Base-by-base conservation (phyloP, 768 basidiomycete genomes). In the Mrakia frigida region DNA sequence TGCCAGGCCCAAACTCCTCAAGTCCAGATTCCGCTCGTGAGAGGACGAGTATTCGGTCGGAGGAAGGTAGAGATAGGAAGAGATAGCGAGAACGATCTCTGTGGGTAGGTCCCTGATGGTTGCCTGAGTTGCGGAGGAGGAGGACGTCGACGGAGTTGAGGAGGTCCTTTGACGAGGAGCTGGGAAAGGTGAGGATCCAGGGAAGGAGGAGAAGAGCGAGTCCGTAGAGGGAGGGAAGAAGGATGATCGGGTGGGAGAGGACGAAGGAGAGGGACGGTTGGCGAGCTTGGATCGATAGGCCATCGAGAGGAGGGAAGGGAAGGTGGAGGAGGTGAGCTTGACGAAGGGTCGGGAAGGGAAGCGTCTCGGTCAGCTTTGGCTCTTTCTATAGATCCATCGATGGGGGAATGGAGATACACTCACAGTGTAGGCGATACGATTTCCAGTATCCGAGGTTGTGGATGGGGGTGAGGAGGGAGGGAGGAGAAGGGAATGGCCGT, bases 141-240 rank as follows among this genome's bases (percentile, higher is more conserved):
- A 21, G 33, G 33, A 63, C 16, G 31, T 16, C 28, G 63, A 33
- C 1, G 63, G 35, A 14, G 63, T 33, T 5, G 11, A 21, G 35
- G 21, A 23, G 37, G 31, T 65, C 63, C 35, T 28, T 56, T 28
- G 65, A 25, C 6, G 39, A 6, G 39, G 35, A 37, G 14, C 35
- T 28, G 35, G 65, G 65, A 43, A 50, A 18, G 46, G 46, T 1
- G 25, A n/a, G 0, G 65, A 18, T 18, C 65, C 65, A n/a, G 65
- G 65, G 37, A 68, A 68, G 16, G 65, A 68, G 21, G 65, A 68
- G 65, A 39, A 68, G 35, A 68, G 65, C 63, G 63, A 67, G 2
- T 39, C 39, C 65, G 37, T 35, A 1, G 37, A n/a, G 1, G 28
- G 1, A 56, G 56, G 28, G 23, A 28, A 28, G 56, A 56, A 28